Percentiles rank a stretch among this genome's conserved stretches.
These are phyloP conservation scores for Aureobasidium uvarum DNA, from an alignment of 2,329 filamentous ascomycete genomes.

Conservation along the genomic window DNA sequence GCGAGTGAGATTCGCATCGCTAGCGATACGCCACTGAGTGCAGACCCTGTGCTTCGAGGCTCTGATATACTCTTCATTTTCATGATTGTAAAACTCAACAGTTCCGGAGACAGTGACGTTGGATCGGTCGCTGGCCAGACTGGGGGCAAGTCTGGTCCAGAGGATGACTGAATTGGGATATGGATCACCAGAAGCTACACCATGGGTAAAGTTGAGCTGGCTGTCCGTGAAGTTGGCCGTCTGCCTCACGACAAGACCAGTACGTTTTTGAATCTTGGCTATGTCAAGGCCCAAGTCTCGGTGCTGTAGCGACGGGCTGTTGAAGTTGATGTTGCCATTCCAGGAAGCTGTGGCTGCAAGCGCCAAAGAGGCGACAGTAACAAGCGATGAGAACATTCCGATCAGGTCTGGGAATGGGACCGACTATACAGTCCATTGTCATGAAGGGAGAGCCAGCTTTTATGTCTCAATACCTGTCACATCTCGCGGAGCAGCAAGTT, in stretches of 20 bases:
- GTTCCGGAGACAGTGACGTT: constrained; percentile 57
- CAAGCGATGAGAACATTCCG: neutral
- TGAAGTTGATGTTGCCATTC: constrained; percentile 17
- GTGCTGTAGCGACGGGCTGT: constrained; percentile 12
- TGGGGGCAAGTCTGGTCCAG: constrained; percentile 45
- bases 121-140: constrained; percentile 42
- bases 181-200: constrained; percentile 50
- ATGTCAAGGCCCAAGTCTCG: constrained; percentile 6
- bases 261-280: constrained; percentile 14
- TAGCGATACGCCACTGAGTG: constrained; percentile 63
- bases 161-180: constrained; percentile 46
- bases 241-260: neutral
- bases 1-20: constrained; percentile 47
- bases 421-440: no score
- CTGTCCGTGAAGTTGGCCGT: constrained; percentile 44
- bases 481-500: no score
- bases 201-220: constrained; percentile 63
- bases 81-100: constrained; percentile 54
- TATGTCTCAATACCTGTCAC: no score
- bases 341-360: constrained; percentile 1
- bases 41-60: constrained; percentile 60
- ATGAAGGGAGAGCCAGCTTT: no score
- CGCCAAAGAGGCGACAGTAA: neutral
- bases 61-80: constrained; percentile 54
- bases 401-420: no score